These are phyloP conservation scores for Benincasa hispida DNA, from an alignment of 306 rosid genomes.

Conservation along the genomic window DNA sequence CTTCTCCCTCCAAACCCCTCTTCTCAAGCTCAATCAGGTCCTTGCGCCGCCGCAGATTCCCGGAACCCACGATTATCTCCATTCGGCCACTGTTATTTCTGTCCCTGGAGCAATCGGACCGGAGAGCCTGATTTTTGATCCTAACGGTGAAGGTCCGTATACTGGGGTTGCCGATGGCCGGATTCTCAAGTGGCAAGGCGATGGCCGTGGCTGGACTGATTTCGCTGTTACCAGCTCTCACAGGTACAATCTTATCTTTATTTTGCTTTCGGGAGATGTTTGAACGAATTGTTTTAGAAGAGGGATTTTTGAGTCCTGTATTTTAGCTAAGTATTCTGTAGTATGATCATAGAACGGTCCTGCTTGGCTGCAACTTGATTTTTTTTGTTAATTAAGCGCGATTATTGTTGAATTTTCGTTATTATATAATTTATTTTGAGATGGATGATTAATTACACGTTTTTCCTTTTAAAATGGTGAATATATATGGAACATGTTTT, in stretches of 20 bases:
- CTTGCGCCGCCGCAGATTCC: constrained; percentile 25
- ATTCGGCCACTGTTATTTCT: constrained; percentile 23
- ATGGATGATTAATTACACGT: neutral
- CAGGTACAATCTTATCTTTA: constrained; percentile 24
- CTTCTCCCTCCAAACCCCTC: constrained; percentile 7
- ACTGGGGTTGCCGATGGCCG: constrained; percentile 90
- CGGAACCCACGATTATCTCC: constrained; percentile 40
- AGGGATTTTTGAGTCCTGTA: neutral
- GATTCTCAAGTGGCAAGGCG: constrained; percentile 62
- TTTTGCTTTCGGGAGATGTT: neutral
- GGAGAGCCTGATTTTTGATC: constrained; percentile 75
- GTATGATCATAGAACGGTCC: neutral
- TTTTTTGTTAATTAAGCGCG: neutral
- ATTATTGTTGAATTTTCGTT: neutral
- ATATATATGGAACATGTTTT: neutral
- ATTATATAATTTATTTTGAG: neutral
- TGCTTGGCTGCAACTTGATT: neutral
- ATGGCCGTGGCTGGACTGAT: constrained; percentile 48
- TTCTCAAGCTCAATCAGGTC: neutral
- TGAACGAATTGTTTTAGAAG: neutral
- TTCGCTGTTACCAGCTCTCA: constrained; percentile 63
- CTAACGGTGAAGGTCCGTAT: constrained; percentile 64
- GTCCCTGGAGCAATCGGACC: constrained; percentile 65
- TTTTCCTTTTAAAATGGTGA: neutral
- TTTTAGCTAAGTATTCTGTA: neutral